A percentile compares a stretch with the other conserved stretches of the same genome.
These are phyloP conservation scores for Claviceps africana DNA, from an alignment of 2,329 filamentous ascomycete genomes.

Conservation along the genomic window DNA sequence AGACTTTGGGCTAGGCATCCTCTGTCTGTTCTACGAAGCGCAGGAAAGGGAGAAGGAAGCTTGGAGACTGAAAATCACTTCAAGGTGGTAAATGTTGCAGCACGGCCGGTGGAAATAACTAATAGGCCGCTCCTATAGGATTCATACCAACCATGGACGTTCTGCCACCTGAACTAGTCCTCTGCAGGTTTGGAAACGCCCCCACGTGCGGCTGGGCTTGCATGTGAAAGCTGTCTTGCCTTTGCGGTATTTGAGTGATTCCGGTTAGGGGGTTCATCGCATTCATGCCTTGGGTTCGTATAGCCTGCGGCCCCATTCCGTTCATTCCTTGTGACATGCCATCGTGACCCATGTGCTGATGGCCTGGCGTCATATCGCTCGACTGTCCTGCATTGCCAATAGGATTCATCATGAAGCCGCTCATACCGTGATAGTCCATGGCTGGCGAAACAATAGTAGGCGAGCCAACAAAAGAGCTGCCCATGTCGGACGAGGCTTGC, in stretches of 20 bases:
- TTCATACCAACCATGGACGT: constrained; percentile 14
- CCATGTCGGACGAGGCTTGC: constrained; percentile 22
- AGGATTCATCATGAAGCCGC: constrained; percentile 38
- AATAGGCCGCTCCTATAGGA: constrained; percentile 11
- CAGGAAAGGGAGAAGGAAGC: neutral
- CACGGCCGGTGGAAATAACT: neutral
- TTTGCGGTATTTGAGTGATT: constrained; percentile 14
- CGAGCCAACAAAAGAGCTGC: constrained; percentile 37
- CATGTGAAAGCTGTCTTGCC: constrained; percentile 21
- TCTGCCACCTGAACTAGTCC: constrained; percentile 25
- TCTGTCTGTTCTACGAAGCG: neutral
- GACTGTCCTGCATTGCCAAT: constrained; percentile 20
- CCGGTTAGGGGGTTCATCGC: constrained; percentile 17
- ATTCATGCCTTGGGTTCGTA: constrained; percentile 16
- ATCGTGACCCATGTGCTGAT: constrained; percentile 18
- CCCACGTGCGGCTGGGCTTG: constrained; percentile 16
- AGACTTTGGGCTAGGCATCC: neutral
- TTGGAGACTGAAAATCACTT: neutral
- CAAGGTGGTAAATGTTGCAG: neutral
- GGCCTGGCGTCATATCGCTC: constrained; percentile 11
- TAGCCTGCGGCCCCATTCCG: constrained; percentile 10
- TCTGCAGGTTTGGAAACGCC: constrained; percentile 36
- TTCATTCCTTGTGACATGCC: constrained; percentile 15
- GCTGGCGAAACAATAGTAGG: constrained; percentile 39
- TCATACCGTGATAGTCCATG: constrained; percentile 34